Evolutionary conservation across 345 rosid genomes (phyloP), one percentile per base, ranked within the genome.

Genomic region (Bruguiera parviflora): DNA sequence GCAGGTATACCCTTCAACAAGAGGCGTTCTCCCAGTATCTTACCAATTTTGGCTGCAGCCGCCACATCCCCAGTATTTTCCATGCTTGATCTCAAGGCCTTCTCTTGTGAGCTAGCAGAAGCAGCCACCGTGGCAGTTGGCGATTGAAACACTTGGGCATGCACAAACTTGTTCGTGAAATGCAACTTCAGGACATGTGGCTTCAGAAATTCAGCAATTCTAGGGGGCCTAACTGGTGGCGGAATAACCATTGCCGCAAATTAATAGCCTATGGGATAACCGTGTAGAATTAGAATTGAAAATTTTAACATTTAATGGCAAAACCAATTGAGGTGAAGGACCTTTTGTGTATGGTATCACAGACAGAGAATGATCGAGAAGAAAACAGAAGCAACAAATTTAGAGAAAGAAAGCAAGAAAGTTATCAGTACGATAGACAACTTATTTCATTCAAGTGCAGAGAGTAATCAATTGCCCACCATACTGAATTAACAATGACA

Each of bases 11-110:
- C 85, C 69, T 86, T 87, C 69, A 79, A 79, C 77, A 86, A 79
- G 61, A 89, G 83, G 18, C 92, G 87, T 71, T 87, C 94, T 22
- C 87, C 96, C 3, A 89, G 83, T 52, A 91, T 72, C 77, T 89
- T 93, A 69, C 97, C 96, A 32, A 88, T 94, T 81, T 81, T 84
- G 21, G 96, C 78, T 55, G 98, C 98, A 55, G 96, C 96, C 1
- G 92, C 96, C n/a, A 92, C 89, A 55, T 94, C 96, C 22, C 90
- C 80, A 22, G 93, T 81, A 64, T 79, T 71, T n/a, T 64, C 91
- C 83, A 84, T 81, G 77, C 83, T 81, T 11, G 77, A 24, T 75
- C 96, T 85, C 66, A 95, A 57, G 57, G 86, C 83, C 82, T 85
- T 87, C 81, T 91, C 96, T 71, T 87, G 96, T 20, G 93, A 89